These are phyloP conservation scores for Pulveroboletus frians DNA, from an alignment of 768 basidiomycete genomes.

Conservation along the genomic window DNA sequence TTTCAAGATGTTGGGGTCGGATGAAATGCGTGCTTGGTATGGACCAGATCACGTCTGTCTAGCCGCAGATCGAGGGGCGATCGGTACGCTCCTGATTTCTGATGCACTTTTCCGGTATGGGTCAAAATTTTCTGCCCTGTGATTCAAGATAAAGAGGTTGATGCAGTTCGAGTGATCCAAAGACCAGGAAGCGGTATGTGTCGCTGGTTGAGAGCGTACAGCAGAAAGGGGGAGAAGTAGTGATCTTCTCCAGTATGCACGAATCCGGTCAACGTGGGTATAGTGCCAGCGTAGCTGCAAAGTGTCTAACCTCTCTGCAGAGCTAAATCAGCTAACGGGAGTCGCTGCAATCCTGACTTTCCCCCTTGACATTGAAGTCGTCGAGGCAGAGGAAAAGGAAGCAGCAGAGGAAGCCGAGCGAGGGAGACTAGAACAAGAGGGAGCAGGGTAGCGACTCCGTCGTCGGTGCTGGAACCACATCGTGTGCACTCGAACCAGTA, in stretches of 20 bases:
- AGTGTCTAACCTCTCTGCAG: slow-evolving; percentile 37
- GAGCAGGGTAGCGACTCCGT: not conserved
- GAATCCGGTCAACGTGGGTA: slow-evolving; percentile 93
- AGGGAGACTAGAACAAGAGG: slow-evolving; percentile 11
- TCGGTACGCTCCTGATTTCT: slow-evolving; percentile 91
- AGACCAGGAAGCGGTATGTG: slow-evolving; percentile 78
- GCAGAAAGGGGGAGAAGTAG: slow-evolving; percentile 83
- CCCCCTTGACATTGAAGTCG: slow-evolving; percentile 91
- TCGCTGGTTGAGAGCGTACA: slow-evolving; percentile 83
- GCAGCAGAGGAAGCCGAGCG: slow-evolving; percentile 44
- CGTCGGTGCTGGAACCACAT: not conserved
- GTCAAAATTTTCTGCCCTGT: not conserved
- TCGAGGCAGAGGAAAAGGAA: slow-evolving; percentile 87
- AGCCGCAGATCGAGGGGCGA: slow-evolving; percentile 88
- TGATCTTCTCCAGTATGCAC: slow-evolving; percentile 99
- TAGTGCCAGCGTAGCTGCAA: not conserved
- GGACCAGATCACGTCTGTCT: slow-evolving; percentile 91
- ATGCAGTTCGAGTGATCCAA: slow-evolving; percentile 72
- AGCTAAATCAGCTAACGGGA: slow-evolving; percentile 93
- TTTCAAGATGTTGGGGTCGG: slow-evolving; percentile 93
- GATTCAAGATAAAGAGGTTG: not conserved
- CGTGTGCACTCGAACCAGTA: not conserved
- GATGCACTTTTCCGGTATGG: slow-evolving; percentile 87
- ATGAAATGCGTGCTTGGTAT: slow-evolving; percentile 98
- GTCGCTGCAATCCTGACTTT: slow-evolving; percentile 95